Conservation (phyloP, 805 yeast genomes). For the Wickerhamomyces silvicola region DNA sequence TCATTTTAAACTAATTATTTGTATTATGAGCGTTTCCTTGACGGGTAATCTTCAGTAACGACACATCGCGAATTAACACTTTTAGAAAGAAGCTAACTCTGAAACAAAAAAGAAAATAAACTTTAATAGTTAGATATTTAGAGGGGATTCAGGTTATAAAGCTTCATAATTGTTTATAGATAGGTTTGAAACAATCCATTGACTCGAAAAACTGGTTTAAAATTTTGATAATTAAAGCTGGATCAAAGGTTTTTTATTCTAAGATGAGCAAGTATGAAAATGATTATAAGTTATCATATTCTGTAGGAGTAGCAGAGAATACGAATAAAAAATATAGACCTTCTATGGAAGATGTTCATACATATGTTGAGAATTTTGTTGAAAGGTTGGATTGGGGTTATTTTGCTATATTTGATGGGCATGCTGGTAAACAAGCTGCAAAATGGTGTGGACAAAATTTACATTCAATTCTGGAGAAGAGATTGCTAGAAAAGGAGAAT, state of each 20-base stretch:
- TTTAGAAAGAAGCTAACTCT: no score
- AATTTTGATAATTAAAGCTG: not conserved
- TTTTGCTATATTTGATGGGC: slow-evolving; percentile 95
- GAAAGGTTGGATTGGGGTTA: slow-evolving; percentile 89
- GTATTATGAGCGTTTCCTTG: not conserved
- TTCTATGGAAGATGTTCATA: slow-evolving; percentile 95
- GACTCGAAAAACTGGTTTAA: no score
- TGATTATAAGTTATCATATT: slow-evolving; percentile 51
- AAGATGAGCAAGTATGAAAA: slow-evolving; percentile 1
- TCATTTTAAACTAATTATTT: not conserved
- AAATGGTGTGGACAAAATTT: slow-evolving; percentile 90
- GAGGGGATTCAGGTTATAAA: no score
- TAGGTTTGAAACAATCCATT: no score
- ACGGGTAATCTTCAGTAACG: not conserved
- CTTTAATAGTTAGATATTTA: no score
- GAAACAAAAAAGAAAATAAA: no score
- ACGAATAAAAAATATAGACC: slow-evolving; percentile 73
- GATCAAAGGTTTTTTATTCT: slow-evolving; percentile 2
- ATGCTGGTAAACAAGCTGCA: slow-evolving; percentile 90
- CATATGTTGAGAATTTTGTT: slow-evolving; percentile 88
- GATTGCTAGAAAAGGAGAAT: slow-evolving; percentile 41
- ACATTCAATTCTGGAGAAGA: slow-evolving; percentile 61
- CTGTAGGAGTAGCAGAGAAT: slow-evolving; percentile 90
- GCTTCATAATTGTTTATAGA: no score
- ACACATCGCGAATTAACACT: no score